Base-by-base conservation (phyloP, 495 filamentous ascomycete species). In the Podospora didyma region DNA sequence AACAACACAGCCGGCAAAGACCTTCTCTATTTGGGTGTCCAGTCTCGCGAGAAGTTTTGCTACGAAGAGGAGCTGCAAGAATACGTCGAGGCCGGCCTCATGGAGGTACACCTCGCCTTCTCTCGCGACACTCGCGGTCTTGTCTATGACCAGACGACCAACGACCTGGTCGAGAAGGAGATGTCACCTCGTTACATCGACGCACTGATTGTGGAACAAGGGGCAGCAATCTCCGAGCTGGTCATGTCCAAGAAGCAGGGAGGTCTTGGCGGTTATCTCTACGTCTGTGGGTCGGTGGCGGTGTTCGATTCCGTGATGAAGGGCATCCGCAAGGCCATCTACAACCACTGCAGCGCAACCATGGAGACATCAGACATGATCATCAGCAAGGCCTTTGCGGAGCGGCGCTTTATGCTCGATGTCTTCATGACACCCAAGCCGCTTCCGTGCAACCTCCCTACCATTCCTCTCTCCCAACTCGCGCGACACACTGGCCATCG, bases 391-490 rank as follows among this genome's bases (percentile, higher is more conserved):
- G 77, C 77, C 7, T 79, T 81, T 53, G 77, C 78, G 0, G 78
- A 81, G 59, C 69, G 78, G 0, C 67, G 77, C 34, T 75, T 81
- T 54, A 81, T 81, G 78, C 68, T 81, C 1, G 77, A 81, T 53
- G 77, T 81, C 50, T 81, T 79, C 63, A 81, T 81, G 78, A 78
- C 77, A 14, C 78, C 77, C 7, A 75, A 72, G 57, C 71, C 76
- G 2, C 70, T 80, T 41, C 73, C 75, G 11, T 77, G 71, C 62
- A 75, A 78, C 46, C 60, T 74, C 20, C 74, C 76, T 16, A 73
- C 73, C 0, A 74, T 79, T 48, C 69, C 75, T 9, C 54, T 80
- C 10, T 78, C 75, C n/a, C 69, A 76, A 57, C 74, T 80, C 21
- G 71, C 75, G 9, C 62, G 65, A 19, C 68, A 79, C 51, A 80